Conservation (phyloP, 2,329 filamentous ascomycete species). For the Xylaria sp. region DNA sequence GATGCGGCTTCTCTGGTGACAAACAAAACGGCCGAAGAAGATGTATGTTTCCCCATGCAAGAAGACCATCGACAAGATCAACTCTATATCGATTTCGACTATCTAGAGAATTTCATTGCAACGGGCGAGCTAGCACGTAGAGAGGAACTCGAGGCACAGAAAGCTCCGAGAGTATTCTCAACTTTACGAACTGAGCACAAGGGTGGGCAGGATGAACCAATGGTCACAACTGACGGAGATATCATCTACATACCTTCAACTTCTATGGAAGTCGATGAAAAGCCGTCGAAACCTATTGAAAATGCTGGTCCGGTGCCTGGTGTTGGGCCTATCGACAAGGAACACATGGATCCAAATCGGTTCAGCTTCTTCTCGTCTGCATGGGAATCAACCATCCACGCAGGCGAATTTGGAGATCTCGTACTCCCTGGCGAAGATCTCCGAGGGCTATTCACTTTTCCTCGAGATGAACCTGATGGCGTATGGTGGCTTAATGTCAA, state of each 20-base stretch:
- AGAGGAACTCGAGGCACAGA: constrained; percentile 62
- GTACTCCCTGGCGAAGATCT: constrained; percentile 91
- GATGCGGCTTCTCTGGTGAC: constrained; percentile 71
- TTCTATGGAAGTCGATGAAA: constrained; percentile 61
- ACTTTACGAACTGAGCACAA: constrained; percentile 65
- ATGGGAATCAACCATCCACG: constrained; percentile 92
- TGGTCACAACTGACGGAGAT: constrained; percentile 67
- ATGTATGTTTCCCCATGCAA: constrained; percentile 88
- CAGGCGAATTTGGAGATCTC: constrained; percentile 86
- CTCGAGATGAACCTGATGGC: constrained; percentile 73
- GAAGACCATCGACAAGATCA: constrained; percentile 75
- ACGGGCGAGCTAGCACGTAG: constrained; percentile 63
- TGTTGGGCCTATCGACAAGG: constrained; percentile 49
- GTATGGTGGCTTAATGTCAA: constrained; percentile 99
- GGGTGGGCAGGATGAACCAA: constrained; percentile 44
- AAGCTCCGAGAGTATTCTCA: constrained; percentile 65
- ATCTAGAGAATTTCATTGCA: constrained; percentile 89
- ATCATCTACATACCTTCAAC: constrained; percentile 65
- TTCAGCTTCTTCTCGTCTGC: constrained; percentile 98
- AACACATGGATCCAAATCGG: constrained; percentile 73
- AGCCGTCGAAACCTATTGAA: constrained; percentile 51
- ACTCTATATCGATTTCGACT: constrained; percentile 90
- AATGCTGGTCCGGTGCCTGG: constrained; percentile 37
- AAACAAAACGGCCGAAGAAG: constrained; percentile 81
- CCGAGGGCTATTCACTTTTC: constrained; percentile 81